phyloP scores from a whole-genome alignment of 202 grass and related monocot species.

The Carex arenaria region DNA sequence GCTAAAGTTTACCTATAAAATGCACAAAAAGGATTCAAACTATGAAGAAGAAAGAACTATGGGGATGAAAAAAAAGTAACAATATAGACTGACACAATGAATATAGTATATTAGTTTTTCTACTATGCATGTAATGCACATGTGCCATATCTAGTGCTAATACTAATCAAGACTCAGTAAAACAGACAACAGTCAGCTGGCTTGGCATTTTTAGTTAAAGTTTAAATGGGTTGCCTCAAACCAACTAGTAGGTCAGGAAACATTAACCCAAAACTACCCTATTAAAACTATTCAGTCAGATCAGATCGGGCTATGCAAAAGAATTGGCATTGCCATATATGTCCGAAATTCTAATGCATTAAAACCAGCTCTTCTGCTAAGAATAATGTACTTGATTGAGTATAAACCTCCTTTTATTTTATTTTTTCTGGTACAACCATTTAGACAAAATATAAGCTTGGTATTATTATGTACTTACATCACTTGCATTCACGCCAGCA shows the following conservation, averaged over 20 bases:
- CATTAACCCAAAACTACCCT: not conserved
- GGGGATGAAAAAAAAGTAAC: not conserved
- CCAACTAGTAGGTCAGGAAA: not conserved
- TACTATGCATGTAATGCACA: not conserved
- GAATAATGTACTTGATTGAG: not conserved
- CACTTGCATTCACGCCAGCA: constrained; percentile 99
- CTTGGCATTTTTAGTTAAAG: not conserved
- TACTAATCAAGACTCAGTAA: not conserved
- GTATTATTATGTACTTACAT: constrained; percentile 52
- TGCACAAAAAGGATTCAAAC: constrained; percentile 9
- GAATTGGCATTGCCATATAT: not conserved
- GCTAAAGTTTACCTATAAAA: constrained; percentile 86
- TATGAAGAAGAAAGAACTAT: not conserved
- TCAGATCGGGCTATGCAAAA: not conserved
- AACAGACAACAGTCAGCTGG: not conserved
- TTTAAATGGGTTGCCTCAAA: not conserved
- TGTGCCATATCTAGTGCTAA: not conserved
- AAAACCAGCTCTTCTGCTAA: not conserved
- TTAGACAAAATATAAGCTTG: constrained; percentile 9
- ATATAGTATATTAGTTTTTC: not conserved
- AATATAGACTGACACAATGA: not conserved
- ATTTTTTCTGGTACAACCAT: not conserved
- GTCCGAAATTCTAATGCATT: not conserved
- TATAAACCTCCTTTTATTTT: not conserved
- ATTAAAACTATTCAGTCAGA: not conserved